A percentile compares a stretch with the other conserved stretches of the same genome.
phyloP scores from a whole-genome alignment of 257 asterid species.

The Penstemon eatonii region DNA sequence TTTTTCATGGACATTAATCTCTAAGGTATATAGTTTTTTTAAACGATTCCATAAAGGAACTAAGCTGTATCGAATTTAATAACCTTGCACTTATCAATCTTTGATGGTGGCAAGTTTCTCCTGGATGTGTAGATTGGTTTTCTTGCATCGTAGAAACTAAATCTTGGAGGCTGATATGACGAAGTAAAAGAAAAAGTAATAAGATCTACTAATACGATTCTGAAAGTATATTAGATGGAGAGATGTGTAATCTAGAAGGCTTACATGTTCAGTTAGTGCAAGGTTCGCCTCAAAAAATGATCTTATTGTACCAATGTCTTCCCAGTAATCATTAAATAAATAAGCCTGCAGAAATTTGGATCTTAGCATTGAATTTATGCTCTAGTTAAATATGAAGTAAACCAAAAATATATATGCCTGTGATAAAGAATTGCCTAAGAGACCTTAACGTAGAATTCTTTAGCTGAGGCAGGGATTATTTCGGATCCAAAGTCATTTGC shows the following conservation, averaged over 20 bases:
- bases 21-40: too few species aligned
- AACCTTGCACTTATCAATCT: constrained; percentile 89
- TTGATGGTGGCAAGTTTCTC: constrained; percentile 95
- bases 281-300: constrained; percentile 97
- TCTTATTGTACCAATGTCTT: constrained; percentile 93
- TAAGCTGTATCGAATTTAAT: background rate
- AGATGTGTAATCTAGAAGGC: constrained; percentile 25
- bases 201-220: background rate
- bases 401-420: background rate
- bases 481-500: constrained; percentile 98
- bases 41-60: too few species aligned
- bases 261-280: constrained; percentile 97
- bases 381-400: background rate
- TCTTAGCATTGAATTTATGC: background rate
- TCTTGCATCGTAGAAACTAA: constrained; percentile 90
- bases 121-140: constrained; percentile 94
- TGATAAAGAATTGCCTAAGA: constrained; percentile 3
- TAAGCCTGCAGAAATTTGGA: constrained; percentile 64
- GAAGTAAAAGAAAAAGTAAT: constrained; percentile 12
- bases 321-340: constrained; percentile 94
- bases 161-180: constrained; percentile 77
- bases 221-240: constrained; percentile 6
- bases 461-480: constrained; percentile 92
- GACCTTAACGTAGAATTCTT: constrained; percentile 71
- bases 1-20: background rate